Base-by-base conservation (phyloP, 2,329 filamentous ascomycete species). In the Byssothecium circinans region DNA sequence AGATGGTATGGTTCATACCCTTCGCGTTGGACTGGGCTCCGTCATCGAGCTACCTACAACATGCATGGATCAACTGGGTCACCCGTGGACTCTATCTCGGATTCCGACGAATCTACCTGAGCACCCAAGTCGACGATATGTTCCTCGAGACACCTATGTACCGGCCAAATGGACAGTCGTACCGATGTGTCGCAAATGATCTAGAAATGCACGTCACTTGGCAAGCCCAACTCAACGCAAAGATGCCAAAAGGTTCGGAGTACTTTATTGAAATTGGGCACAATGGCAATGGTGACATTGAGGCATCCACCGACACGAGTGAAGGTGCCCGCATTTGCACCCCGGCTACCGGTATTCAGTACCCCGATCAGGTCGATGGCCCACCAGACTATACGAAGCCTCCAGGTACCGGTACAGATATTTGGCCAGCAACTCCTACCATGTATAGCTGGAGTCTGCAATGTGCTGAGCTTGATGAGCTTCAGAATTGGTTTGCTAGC, bases 51-150 rank as follows among this genome's bases (percentile, higher is more conserved):
- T 82, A 77, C 58, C 64, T 84, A 40, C 81, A 84, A 65, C 82
- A 85, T 65, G 74, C 81, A 10, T 84, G 79, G 75, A 84, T 85
- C 50, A 78, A 78, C 56, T 85, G 81, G 82, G 62, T 82, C 27
- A 84, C 82, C 4, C 75, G 81, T 51, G 82, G 82, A 30, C 64
- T 84, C 8, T 80, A 81, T 52, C 71, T 78, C 8, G 81, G 81
- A n/a, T 78, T 80, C 60, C 76, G 80, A 43, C 75, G 81, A 52
- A 72, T 78, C 30, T 77, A 81, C 51, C 65, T 83, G 29, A 78
- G 71, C 66, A 78, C 80, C 11, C 81, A 84, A 58, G 78, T 85
- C 25, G 83, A 86, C 56, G 83, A 86, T 54, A 81, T 86, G 73
- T 81, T 84, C 56, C 70, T 86, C 17, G 70, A 73, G 61, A 74